Conservation (phyloP, 768 basidiomycete species). For the Rhizopogon salebrosus region DNA sequence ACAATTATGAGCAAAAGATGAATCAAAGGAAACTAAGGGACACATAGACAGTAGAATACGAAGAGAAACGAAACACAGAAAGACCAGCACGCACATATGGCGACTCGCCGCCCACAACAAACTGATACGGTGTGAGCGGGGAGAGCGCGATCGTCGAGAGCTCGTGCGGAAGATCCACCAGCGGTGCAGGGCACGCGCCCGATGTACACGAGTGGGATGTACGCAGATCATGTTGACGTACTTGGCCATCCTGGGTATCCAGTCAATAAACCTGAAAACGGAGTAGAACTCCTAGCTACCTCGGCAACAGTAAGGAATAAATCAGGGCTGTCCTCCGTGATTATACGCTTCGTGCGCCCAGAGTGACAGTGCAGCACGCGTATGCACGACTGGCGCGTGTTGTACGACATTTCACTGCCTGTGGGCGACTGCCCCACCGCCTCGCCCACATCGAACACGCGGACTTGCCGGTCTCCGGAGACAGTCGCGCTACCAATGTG, state of each 20-base stretch:
- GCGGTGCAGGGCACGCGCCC: slow-evolving; percentile 60
- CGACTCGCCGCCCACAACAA: slow-evolving; percentile 80
- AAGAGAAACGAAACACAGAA: background rate
- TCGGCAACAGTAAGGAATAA: slow-evolving; percentile 77
- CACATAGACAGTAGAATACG: background rate
- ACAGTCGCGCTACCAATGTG: slow-evolving; percentile 52
- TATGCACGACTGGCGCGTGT: slow-evolving; percentile 41
- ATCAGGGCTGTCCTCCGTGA: slow-evolving; percentile 75
- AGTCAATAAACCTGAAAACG: slow-evolving; percentile 14
- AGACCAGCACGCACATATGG: slow-evolving; percentile 51
- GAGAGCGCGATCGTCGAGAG: slow-evolving; percentile 75
- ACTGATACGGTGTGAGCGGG: slow-evolving; percentile 74
- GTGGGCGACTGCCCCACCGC: slow-evolving; percentile 32
- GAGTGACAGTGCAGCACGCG: slow-evolving; percentile 64
- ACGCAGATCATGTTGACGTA: slow-evolving; percentile 84
- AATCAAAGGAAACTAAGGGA: background rate
- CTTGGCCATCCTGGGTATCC: slow-evolving; percentile 67
- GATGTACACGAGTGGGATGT: slow-evolving; percentile 57
- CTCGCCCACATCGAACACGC: slow-evolving; percentile 68
- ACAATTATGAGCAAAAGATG: background rate
- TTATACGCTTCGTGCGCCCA: slow-evolving; percentile 70
- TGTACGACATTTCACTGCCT: slow-evolving; percentile 41
- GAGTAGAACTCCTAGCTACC: slow-evolving; percentile 32
- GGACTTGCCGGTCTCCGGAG: slow-evolving; percentile 71
- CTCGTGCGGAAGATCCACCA: slow-evolving; percentile 59